A percentile compares a stretch with the other conserved stretches of the same genome.
Evolutionary conservation across 371 early-diverging fungal species (phyloP).

Genomic region (Polyrhizophydium stewartii): DNA sequence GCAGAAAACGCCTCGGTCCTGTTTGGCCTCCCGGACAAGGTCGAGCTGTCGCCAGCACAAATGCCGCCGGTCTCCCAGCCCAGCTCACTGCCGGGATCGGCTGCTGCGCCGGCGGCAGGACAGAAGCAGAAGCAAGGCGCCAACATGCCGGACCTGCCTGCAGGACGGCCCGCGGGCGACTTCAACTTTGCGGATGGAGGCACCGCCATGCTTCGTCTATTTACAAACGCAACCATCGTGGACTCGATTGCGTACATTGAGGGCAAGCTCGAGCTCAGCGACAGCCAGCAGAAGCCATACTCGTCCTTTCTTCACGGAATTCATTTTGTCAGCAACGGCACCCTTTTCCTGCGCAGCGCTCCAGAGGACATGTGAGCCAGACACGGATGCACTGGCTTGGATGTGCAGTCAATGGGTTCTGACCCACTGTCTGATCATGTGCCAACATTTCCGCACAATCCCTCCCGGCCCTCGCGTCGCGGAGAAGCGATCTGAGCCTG

Average conservation of each 20-base stretch:
- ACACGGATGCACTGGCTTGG: not conserved
- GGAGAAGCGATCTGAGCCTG: constrained; percentile 7
- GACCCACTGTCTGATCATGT: no score
- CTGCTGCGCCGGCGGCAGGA: no score
- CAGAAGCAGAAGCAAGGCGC: no score
- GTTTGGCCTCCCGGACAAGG: no score
- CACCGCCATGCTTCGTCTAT: not conserved
- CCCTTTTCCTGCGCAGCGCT: constrained; percentile 5
- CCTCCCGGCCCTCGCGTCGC: no score
- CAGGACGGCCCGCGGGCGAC: no score
- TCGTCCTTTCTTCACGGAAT: constrained; percentile 8
- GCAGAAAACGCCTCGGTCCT: not conserved
- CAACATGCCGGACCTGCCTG: no score
- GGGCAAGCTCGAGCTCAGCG: constrained; percentile 2
- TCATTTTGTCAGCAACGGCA: constrained; percentile 11
- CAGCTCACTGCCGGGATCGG: no score
- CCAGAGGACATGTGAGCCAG: not conserved
- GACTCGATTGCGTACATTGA: constrained; percentile 2
- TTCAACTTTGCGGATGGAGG: not conserved
- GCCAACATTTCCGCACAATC: no score
- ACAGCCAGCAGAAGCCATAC: not conserved
- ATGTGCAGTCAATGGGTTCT: no score
- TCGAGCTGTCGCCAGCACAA: not conserved
- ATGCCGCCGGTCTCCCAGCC: not conserved
- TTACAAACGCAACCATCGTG: constrained; percentile 1